Percentiles rank a stretch among this genome's conserved stretches.
Evolutionary conservation across 345 rosid species (phyloP).

Genomic region (Gossypium thurberi): DNA sequence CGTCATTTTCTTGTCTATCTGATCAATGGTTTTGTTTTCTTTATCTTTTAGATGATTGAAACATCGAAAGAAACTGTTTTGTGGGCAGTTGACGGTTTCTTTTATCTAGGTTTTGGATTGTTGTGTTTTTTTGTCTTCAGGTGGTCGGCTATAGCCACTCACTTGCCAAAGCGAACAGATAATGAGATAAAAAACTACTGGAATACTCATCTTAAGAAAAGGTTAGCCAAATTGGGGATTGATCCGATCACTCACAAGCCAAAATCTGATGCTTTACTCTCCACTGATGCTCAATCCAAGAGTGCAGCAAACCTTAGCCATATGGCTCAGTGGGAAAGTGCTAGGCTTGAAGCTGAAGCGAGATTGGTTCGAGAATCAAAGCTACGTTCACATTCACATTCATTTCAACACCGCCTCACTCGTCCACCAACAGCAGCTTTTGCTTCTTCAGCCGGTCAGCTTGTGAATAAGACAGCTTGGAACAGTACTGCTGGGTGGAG

Average conservation of each 20-base stretch:
- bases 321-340: conserved; percentile 96
- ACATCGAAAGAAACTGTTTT: not conserved
- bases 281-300: conserved; percentile 50
- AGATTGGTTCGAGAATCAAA: conserved; percentile 76
- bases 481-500: not conserved
- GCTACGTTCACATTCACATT: conserved; percentile 49
- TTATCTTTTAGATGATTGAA: conserved; percentile 6
- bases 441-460: conserved; percentile 22
- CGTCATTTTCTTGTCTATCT: not conserved
- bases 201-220: conserved; percentile 72
- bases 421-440: not conserved
- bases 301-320: conserved; percentile 73
- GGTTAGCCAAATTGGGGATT: conserved; percentile 63
- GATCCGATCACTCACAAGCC: conserved; percentile 84
- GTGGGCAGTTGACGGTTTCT: conserved; percentile 4
- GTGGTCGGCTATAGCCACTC: conserved; percentile 84
- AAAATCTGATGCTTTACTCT: conserved; percentile 45
- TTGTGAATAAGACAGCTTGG: conserved; percentile 20
- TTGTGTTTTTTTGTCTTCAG: conserved; percentile 21
- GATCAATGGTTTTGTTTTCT: not conserved
- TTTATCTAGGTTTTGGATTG: not conserved
- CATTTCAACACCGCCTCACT: conserved; percentile 26
- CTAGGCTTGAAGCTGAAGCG: conserved; percentile 87
- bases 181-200: conserved; percentile 75
- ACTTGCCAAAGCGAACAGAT: conserved; percentile 70